Base-by-base conservation (phyloP, 352 stramenopile genomes). In the Thraustochytrium sp. region DNA sequence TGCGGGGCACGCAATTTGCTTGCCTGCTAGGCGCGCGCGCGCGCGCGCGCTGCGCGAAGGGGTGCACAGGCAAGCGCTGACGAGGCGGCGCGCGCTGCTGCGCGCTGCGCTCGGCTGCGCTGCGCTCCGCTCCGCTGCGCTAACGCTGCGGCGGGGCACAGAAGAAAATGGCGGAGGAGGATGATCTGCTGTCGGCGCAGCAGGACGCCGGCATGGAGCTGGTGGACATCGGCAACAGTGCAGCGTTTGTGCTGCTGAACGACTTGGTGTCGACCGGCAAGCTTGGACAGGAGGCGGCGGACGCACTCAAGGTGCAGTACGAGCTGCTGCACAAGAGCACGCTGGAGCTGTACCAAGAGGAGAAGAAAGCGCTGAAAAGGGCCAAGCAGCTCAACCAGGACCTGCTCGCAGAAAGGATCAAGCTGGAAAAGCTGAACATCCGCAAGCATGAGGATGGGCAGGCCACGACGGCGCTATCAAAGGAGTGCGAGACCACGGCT, bases 341-440 rank as follows among this genome's bases (percentile, higher is more conserved):
- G 13, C 36, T 76, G 13, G 55, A 77, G 37, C 26, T 84, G 23
- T 76, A 76, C 56, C n/a, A 84, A 8, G 56, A 84, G n/a, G 76
- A 84, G 49, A 76, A 84, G 29, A 76, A 62, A 36, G 56, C 9
- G 21, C 87, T 94, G 16, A 91, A 91, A 83, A 88, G 93, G 42
- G 90, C 91, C 42, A 95, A 95, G 83, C 82, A 89, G 51, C 90
- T 95, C 48, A 94, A 94, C 85, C 90, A 88, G 78, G 91, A 94
- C 42, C 86, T 96, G 23, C 85, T 96, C 29, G 89, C 85, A 13
- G 89, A 95, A 83, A 94, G 94, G 85, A 95, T 95, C 87, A 89
- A 34, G 88, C 74, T 93, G 31, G 91, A 94, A 84, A 94, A 95
- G 88, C 90, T 94, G 85, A 88, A 89, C 61, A 94, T 94, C 64